phyloP scores from a whole-genome alignment of 176 grass and related monocot genomes.

The Musa beccarii region DNA sequence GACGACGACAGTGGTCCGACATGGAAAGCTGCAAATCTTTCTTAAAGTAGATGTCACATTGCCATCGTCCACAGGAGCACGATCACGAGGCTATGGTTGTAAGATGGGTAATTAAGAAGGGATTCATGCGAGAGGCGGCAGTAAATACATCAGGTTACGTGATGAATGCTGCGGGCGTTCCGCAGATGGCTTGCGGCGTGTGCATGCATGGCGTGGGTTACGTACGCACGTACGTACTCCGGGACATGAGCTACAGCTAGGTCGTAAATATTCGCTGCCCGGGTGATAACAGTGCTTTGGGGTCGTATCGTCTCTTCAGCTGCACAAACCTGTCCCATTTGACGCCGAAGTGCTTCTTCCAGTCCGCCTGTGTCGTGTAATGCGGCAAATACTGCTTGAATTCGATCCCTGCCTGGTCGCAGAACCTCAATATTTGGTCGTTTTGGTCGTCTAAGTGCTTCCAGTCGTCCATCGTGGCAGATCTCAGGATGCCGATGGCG shows the following conservation, averaged over 20 bases:
- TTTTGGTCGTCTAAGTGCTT: conserved; percentile 5
- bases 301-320: conserved; percentile 16
- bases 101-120: too few relatives aligned
- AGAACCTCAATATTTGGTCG: conserved; percentile 1
- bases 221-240: too few relatives aligned
- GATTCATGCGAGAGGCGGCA: too few relatives aligned
- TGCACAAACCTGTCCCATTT: conserved; percentile 15
- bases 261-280: conserved; percentile 14
- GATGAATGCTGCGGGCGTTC: too few relatives aligned
- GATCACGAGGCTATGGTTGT: too few relatives aligned
- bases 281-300: conserved; percentile 5
- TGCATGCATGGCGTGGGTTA: too few relatives aligned
- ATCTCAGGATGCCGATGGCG: conserved; percentile 12
- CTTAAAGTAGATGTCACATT: too few relatives aligned
- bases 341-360: conserved; percentile 7
- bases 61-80: too few relatives aligned
- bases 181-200: too few relatives aligned
- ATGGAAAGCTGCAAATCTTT: too few relatives aligned
- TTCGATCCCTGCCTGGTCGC: background rate
- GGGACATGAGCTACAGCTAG: background rate
- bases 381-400: conserved; percentile 21
- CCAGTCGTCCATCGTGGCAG: background rate
- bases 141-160: too few relatives aligned
- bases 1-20: too few relatives aligned
- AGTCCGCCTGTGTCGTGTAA: background rate